Evolutionary conservation across 2,329 filamentous ascomycete genomes (phyloP).

Genomic region (Juglanconis oblonga): DNA sequence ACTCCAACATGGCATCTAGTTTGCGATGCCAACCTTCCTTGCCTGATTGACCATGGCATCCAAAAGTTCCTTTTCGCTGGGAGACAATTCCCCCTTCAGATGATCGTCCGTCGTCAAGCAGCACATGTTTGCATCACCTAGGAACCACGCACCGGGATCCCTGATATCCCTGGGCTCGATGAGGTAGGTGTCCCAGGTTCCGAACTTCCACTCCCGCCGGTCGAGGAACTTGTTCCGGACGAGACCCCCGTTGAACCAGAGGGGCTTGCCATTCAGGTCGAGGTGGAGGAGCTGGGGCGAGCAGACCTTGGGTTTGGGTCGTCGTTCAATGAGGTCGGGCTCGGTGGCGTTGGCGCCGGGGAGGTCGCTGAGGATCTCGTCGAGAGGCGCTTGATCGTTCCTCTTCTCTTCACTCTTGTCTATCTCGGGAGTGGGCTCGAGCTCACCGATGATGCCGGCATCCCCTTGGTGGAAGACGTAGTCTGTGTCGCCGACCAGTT

Average conservation of each 20-base stretch:
- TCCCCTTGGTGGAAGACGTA: conserved; percentile 42
- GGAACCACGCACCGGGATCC: conserved; percentile 29
- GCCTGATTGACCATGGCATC: conserved; percentile 29
- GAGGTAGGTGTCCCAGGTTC: conserved; percentile 33
- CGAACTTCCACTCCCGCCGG: conserved; percentile 31
- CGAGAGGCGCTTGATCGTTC: not conserved
- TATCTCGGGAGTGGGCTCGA: not conserved
- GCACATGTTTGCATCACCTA: conserved; percentile 33
- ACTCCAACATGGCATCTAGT: not conserved
- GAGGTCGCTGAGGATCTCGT: not conserved
- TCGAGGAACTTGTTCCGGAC: conserved; percentile 40
- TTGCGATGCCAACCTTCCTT: conserved; percentile 12
- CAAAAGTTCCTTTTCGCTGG: conserved; percentile 25
- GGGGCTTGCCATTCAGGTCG: conserved; percentile 34
- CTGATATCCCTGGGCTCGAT: conserved; percentile 27
- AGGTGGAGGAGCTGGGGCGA: conserved; percentile 44
- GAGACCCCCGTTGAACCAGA: conserved; percentile 47
- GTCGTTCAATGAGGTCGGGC: not conserved
- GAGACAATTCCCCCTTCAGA: conserved; percentile 23
- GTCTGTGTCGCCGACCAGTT: conserved; percentile 38
- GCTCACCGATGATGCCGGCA: conserved; percentile 31
- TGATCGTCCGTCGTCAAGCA: conserved; percentile 30
- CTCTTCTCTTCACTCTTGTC: not conserved
- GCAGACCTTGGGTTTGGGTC: conserved; percentile 34
- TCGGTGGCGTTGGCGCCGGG: not conserved